Evolutionary conservation across 768 basidiomycete species (phyloP).

Genomic region (Sistotremastrum suecicum): DNA sequence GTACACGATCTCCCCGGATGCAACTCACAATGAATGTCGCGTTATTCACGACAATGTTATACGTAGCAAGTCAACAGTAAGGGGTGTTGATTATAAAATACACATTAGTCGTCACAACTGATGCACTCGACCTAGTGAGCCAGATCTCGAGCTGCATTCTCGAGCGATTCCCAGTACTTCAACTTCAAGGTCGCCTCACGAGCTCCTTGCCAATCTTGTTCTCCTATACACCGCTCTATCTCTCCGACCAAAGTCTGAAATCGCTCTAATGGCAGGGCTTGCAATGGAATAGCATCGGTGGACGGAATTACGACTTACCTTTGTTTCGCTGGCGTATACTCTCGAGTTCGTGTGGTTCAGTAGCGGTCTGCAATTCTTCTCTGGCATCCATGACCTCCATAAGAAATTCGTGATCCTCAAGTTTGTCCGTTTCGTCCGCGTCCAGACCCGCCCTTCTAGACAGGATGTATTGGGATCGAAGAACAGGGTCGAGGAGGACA

Average conservation of each 20-base stretch:
- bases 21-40: too few species aligned
- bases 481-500: slow-evolving; percentile 55
- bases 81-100: too few species aligned
- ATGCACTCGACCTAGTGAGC: too few species aligned
- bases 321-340: slow-evolving; percentile 38
- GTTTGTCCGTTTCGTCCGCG: slow-evolving; percentile 53
- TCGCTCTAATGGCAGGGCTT: too few species aligned
- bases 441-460: slow-evolving; percentile 36
- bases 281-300: too few species aligned
- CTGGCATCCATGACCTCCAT: slow-evolving; percentile 65
- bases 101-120: too few species aligned
- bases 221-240: slow-evolving; percentile 3
- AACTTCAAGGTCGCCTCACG: neutral
- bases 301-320: slow-evolving; percentile 26
- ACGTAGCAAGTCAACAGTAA: too few species aligned
- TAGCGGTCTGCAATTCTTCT: slow-evolving; percentile 60
- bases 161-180: neutral
- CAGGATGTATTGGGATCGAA: slow-evolving; percentile 73
- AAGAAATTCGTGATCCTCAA: slow-evolving; percentile 59
- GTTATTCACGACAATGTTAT: too few species aligned
- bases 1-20: too few species aligned
- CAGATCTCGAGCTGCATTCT: too few species aligned
- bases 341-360: slow-evolving; percentile 33
- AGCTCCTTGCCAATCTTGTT: neutral
- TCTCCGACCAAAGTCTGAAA: too few species aligned